Evolutionary conservation across 208 protist genomes (phyloP).

Genomic region (Trypanosoma lewisi): DNA sequence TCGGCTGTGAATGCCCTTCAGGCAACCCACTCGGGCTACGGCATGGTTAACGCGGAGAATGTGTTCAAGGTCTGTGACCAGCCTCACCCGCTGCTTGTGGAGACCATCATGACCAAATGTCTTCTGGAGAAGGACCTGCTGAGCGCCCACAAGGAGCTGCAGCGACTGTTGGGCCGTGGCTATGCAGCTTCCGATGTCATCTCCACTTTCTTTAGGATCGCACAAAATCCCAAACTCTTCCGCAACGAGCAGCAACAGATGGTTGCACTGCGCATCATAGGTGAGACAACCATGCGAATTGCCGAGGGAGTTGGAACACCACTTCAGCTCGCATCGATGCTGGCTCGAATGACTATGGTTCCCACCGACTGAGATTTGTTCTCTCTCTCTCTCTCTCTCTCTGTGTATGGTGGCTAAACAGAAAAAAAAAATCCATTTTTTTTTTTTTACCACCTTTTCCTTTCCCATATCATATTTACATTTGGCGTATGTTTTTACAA

Average conservation of each 20-base stretch:
- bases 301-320: slow-evolving; percentile 80
- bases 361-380: not conserved
- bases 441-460: no score
- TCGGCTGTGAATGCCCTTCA: slow-evolving; percentile 98
- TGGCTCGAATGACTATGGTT: slow-evolving; percentile 60
- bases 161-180: slow-evolving; percentile 81
- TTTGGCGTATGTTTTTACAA: no score
- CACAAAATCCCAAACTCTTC: slow-evolving; percentile 56
- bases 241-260: slow-evolving; percentile 78
- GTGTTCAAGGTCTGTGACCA: slow-evolving; percentile 99
- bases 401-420: no score
- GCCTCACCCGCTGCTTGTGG: slow-evolving; percentile 95
- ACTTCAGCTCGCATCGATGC: slow-evolving; percentile 85
- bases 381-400: no score
- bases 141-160: slow-evolving; percentile 77
- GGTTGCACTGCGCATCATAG: slow-evolving; percentile 74
- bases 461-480: no score
- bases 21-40: slow-evolving; percentile 95
- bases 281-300: slow-evolving; percentile 85
- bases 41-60: slow-evolving; percentile 95
- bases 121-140: slow-evolving; percentile 70
- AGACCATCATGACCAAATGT: slow-evolving; percentile 89
- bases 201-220: slow-evolving; percentile 94
- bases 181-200: slow-evolving; percentile 97
- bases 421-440: no score